Percentiles rank a stretch among this genome's conserved stretches.
These are phyloP conservation scores for Penicillium nucicola DNA, from an alignment of 495 filamentous ascomycete species.

Conservation along the genomic window DNA sequence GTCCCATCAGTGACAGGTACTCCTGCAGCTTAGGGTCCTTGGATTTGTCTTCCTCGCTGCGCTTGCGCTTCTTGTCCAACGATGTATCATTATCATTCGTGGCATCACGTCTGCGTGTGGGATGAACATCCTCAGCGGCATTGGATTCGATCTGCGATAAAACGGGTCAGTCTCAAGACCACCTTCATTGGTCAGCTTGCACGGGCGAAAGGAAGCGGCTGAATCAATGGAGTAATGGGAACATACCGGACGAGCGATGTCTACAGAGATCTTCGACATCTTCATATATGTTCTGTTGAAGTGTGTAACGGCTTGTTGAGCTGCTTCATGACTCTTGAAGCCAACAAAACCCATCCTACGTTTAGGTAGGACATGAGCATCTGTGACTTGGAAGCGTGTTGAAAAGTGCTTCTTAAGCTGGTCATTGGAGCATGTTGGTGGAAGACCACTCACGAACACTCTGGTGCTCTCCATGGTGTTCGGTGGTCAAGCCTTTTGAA, in stretches of 20 bases:
- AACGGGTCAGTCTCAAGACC: slow-evolving; percentile 45
- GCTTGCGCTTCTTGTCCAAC: slow-evolving; percentile 49
- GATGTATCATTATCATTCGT: slow-evolving; percentile 19
- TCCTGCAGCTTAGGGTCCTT: slow-evolving; percentile 79
- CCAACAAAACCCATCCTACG: slow-evolving; percentile 95
- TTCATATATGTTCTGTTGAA: slow-evolving; percentile 94
- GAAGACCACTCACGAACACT: slow-evolving; percentile 86
- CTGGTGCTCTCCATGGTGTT: slow-evolving; percentile 55
- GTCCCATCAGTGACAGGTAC: slow-evolving; percentile 79
- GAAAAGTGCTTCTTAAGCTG: slow-evolving; percentile 88
- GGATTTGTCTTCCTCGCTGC: slow-evolving; percentile 41
- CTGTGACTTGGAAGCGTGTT: slow-evolving; percentile 72
- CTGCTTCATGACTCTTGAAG: slow-evolving; percentile 79
- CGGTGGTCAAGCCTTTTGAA: slow-evolving; percentile 15
- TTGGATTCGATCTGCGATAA: slow-evolving; percentile 38
- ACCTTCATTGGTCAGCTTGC: slow-evolving; percentile 46
- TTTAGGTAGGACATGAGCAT: slow-evolving; percentile 83
- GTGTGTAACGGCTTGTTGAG: slow-evolving; percentile 79
- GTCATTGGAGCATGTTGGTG: slow-evolving; percentile 68
- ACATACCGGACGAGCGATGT: slow-evolving; percentile 82
- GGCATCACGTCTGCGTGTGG: slow-evolving; percentile 31
- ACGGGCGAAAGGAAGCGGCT: slow-evolving; percentile 21
- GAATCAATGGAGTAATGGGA: slow-evolving; percentile 8
- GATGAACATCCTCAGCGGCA: slow-evolving; percentile 31
- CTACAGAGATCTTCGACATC: slow-evolving; percentile 92